These are phyloP conservation scores for Monoraphidium neglectum DNA, from an alignment of 139 green algal genomes.

Conservation along the genomic window DNA sequence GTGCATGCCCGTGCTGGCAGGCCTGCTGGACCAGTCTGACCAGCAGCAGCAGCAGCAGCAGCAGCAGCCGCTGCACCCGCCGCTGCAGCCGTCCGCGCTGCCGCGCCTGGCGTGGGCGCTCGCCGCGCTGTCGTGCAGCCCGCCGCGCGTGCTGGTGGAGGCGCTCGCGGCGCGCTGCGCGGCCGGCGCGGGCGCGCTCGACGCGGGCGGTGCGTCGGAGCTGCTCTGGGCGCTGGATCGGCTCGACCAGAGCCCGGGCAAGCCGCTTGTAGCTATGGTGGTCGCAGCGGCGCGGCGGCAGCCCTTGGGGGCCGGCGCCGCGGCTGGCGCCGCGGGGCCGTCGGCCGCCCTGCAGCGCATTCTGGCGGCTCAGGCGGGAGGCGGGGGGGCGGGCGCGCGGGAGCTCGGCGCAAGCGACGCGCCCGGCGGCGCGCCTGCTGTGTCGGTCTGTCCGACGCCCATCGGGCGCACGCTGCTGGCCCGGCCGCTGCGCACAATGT, in stretches of 20 bases:
- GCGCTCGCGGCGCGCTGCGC: not conserved
- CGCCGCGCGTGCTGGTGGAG: conserved; percentile 11
- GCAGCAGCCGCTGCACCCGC: conserved; percentile 5
- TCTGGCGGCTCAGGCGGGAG: too few relatives aligned
- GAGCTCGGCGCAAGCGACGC: too few relatives aligned
- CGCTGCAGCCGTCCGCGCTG: not conserved
- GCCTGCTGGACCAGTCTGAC: not conserved
- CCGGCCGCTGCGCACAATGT: too few relatives aligned
- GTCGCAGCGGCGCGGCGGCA: too few relatives aligned
- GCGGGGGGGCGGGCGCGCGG: too few relatives aligned
- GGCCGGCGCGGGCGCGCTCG: not conserved
- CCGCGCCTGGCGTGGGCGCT: conserved; percentile 12
- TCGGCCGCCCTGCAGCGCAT: too few relatives aligned
- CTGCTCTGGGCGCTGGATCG: conserved; percentile 23
- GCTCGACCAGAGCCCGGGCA: conserved; percentile 7
- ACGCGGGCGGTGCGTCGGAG: conserved; percentile 6
- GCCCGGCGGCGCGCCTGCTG: too few relatives aligned
- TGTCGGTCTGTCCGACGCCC: too few relatives aligned
- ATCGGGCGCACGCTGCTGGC: too few relatives aligned
- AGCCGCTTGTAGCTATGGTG: not conserved
- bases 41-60: not conserved
- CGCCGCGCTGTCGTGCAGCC: conserved; percentile 9
- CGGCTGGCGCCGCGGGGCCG: too few relatives aligned
- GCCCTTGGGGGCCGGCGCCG: too few relatives aligned
- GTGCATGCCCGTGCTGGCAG: conserved; percentile 1